Percentiles rank a stretch among this genome's conserved stretches.
Conservation (phyloP, 306 rosid genomes). For the Cajanus cajan region DNA sequence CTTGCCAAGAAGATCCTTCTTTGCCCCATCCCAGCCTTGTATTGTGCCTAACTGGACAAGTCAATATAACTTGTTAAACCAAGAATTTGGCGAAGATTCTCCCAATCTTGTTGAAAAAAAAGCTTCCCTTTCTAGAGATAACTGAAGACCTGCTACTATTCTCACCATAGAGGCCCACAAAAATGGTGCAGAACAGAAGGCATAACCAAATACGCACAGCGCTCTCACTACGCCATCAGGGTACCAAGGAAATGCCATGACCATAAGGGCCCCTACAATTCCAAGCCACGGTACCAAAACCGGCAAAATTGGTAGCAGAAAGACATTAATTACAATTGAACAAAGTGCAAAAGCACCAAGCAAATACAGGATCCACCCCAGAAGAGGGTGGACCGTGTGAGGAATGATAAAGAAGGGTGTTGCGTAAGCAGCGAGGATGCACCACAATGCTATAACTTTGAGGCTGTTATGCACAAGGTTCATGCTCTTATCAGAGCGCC, state of each 20-base stretch:
- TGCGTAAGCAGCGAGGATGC: slow-evolving; percentile 58
- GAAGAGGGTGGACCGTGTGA: slow-evolving; percentile 63
- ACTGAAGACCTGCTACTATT: slow-evolving; percentile 49
- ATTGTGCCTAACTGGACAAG: background rate
- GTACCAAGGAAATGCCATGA: slow-evolving; percentile 79
- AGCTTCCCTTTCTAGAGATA: slow-evolving; percentile 63
- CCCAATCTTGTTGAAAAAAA: slow-evolving; percentile 51
- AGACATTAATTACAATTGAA: slow-evolving; percentile 46
- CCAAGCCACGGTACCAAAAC: slow-evolving; percentile 55
- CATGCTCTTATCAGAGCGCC: slow-evolving; percentile 56
- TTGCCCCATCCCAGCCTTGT: background rate
- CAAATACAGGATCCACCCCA: slow-evolving; percentile 71
- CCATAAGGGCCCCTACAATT: slow-evolving; percentile 55
- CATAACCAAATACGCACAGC: slow-evolving; percentile 54
- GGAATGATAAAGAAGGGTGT: slow-evolving; percentile 63
- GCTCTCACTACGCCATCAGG: slow-evolving; percentile 69
- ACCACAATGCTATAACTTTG: slow-evolving; percentile 52
- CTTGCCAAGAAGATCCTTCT: background rate
- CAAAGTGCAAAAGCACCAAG: slow-evolving; percentile 56
- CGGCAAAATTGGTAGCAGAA: slow-evolving; percentile 57
- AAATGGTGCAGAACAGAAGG: slow-evolving; percentile 60
- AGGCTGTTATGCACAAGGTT: slow-evolving; percentile 43
- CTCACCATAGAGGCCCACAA: slow-evolving; percentile 48
- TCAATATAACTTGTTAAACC: slow-evolving; percentile 50
- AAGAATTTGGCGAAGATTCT: slow-evolving; percentile 40